Conservation (phyloP, 352 stramenopile species). For the Saprolegnia parasitica region DNA sequence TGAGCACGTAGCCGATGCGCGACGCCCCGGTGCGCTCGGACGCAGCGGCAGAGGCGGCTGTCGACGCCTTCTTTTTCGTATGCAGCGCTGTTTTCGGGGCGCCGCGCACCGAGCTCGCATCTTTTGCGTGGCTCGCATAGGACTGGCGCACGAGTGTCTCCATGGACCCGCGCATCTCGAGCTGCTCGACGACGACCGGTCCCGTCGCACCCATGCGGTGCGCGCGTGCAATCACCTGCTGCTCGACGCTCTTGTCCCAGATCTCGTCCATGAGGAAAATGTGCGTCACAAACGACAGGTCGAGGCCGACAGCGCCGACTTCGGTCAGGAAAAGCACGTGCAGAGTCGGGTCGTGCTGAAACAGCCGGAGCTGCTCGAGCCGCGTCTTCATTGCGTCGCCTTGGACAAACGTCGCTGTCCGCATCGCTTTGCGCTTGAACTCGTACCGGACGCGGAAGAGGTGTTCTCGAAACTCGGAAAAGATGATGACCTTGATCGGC, state of each 20-base stretch:
- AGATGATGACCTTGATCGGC: conserved; percentile 72
- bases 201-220: conserved; percentile 94
- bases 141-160: conserved; percentile 63
- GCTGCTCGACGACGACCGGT: conserved; percentile 89
- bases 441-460: conserved; percentile 71
- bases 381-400: conserved; percentile 40
- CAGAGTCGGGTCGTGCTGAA: conserved; percentile 54
- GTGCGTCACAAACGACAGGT: conserved; percentile 97
- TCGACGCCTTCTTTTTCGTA: neutral
- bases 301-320: conserved; percentile 92
- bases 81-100: neutral
- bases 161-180: conserved; percentile 83
- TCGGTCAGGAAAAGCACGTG: conserved; percentile 93
- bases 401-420: conserved; percentile 60
- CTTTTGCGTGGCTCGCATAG: neutral
- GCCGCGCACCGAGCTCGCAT: neutral
- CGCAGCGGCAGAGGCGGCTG: neutral
- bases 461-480: conserved; percentile 77
- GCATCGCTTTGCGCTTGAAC: conserved; percentile 61
- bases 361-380: conserved; percentile 52
- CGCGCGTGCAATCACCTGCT: conserved; percentile 93
- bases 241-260: conserved; percentile 93
- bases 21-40: conserved; percentile 9
- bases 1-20: conserved; percentile 17
- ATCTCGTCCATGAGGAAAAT: conserved; percentile 98